Base-by-base conservation (phyloP, 345 rosid genomes). In the Acer campestre region DNA sequence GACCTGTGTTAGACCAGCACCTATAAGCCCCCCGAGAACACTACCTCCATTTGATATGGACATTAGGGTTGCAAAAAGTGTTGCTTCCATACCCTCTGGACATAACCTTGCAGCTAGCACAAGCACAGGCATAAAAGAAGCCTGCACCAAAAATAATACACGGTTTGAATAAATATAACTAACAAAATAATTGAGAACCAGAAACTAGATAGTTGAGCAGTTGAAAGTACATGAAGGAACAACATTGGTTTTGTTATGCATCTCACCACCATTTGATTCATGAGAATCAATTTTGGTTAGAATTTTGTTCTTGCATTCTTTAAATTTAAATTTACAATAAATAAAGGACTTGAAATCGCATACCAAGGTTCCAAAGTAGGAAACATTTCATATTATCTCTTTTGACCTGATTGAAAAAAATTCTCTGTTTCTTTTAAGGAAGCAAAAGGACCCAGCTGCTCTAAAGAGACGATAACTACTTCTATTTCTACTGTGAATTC, bases 41-140 rank as follows among this genome's bases (percentile, higher is more conserved):
- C 98, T 89, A 66, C 98, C 95, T 80, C 92, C 98, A 68, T 97
- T 97, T 9, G 96, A 91, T 81, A 94, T 85, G 64, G 98, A 97
- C 98, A 97, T 93, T 67, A 94, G 94, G 14, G 98, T 97, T 1
- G 98, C 98, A 56, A 97, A 96, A 16, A 94, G 94, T 18, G 98
- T 97, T 71, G 98, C 98, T 82, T 97, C 98, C 98, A 97, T 93
- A 81, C 98, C 98, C 83, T 92, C 98, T 14, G 98, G 99, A 79
- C 98, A 94, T 56, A 96, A 68, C 77, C 92, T 91, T 6, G 98
- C 98, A 14, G 98, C 98, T 62, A 94, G 84, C 72, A 96, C 98
- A 69, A 92, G 98, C 78, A 94, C 97, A 4, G 97, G 98, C 98
- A 94, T 94, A 88, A 97, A 94, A 44, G 99, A 97, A 79, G 91